Base-by-base conservation (phyloP, 306 rosid genomes). In the Rosa rugosa region DNA sequence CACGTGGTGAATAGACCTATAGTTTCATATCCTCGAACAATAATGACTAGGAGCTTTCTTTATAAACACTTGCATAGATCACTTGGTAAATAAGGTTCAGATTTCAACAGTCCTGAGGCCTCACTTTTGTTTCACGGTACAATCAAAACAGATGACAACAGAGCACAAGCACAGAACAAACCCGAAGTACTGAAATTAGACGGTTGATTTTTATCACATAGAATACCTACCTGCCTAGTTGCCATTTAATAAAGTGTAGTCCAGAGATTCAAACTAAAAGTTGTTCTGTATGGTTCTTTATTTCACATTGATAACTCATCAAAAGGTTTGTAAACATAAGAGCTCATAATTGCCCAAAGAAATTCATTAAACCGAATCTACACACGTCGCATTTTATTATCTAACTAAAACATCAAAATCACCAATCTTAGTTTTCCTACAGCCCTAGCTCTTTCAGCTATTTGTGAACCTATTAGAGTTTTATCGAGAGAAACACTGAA, bases 381-480 rank as follows among this genome's bases (percentile, higher is more conserved):
- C 47, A 66, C 11, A 16, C 11, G 0, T 40, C 22, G 16, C 27
- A 72, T 9, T 20, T 72, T 50, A 72, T 72, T 51, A 51, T 31
- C 64, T 2, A 34, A 51, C 75, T 71, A 27, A 72, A 34, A 18
- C 27, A 72, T 1, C 46, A 18, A 34, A 31, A 72, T 34, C 64
- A 40, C 31, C 45, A 50, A 31, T 34, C 46, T 50, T 36, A 17
- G 23, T 72, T 31, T 71, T 47, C 60, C 60, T 9, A 72, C 76
- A 51, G 64, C 76, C 75, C 76, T 72, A 51, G 60, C 64, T 51
- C 76, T 51, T 51, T 34, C 76, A 72, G 76, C 31, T 72, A 72
- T 38, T 50, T 45, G 51, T 14, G 70, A 59, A 50, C 47, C 80
- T 62, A 59, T 59, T 57, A 53, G 49, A 73, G 36, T 59, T 34